Conservation (phyloP, 2,329 filamentous ascomycete species). For the Ceratocystis colombiana region DNA sequence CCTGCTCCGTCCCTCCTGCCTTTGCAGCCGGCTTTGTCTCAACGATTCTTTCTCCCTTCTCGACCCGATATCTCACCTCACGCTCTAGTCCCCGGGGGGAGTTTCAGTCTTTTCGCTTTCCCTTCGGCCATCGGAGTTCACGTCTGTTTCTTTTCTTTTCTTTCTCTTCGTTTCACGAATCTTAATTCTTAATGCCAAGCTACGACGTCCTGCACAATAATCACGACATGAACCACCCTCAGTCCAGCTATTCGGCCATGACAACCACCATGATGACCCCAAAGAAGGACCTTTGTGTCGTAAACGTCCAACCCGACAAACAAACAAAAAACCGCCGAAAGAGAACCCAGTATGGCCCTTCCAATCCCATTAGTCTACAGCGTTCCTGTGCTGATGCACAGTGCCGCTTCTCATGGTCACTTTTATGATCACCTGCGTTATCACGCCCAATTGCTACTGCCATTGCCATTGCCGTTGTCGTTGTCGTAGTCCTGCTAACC, state of each 20-base stretch:
- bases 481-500: constrained; percentile 26
- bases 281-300: constrained; percentile 26
- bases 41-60: background rate
- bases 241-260: constrained; percentile 18
- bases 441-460: background rate
- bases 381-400: too few relatives aligned
- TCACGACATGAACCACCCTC: constrained; percentile 22
- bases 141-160: constrained; percentile 16
- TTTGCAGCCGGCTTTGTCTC: constrained; percentile 1
- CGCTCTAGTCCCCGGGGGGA: background rate
- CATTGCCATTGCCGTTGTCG: constrained; percentile 1
- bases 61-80: constrained; percentile 15
- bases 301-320: constrained; percentile 27
- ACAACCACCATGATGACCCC: constrained; percentile 21
- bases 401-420: too few relatives aligned
- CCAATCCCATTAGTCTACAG: background rate
- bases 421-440: too few relatives aligned
- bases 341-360: constrained; percentile 26
- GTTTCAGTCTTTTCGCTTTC: constrained; percentile 9
- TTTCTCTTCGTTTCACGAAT: constrained; percentile 9
- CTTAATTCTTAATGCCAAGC: constrained; percentile 26
- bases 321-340: constrained; percentile 27
- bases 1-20: background rate
- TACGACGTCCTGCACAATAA: constrained; percentile 20
- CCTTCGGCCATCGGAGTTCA: background rate